Base-by-base conservation (phyloP, 345 rosid species). In the Hibiscus syriacus region DNA sequence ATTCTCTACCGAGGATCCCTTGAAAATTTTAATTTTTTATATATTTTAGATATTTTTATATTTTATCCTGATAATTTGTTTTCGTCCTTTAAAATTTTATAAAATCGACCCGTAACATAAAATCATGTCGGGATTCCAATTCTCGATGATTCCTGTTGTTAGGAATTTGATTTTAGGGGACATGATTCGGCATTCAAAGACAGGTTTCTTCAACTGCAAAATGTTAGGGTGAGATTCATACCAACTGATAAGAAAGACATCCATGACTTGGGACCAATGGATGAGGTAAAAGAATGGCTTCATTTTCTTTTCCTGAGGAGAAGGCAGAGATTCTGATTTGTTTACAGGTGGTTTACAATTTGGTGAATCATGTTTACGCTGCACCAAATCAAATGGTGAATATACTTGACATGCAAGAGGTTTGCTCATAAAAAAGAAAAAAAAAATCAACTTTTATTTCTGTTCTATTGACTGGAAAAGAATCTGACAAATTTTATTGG, bases 111-210 rank as follows among this genome's bases (percentile, higher is more conserved):
- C n/a, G n/a, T n/a, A n/a, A n/a, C n/a, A n/a, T n/a, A n/a, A n/a
- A n/a, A n/a, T n/a, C n/a, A n/a, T n/a, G n/a, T n/a, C n/a, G n/a
- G n/a, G n/a, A n/a, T n/a, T n/a, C n/a, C n/a, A n/a, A n/a, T n/a
- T n/a, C n/a, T n/a, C n/a, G n/a, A n/a, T n/a, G n/a, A n/a, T n/a
- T n/a, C n/a, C n/a, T n/a, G n/a, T n/a, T n/a, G 58, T 25, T 54
- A 89, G 98, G 94, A 88, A 49, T 93, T 89, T 56, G 96, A 90
- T 54, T 90, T 84, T 80, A 73, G 83, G 69, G 98, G 89, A 14
- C 98, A 88, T 81, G 92, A 90, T 79, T 93, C 97, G 41, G 97
- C 94, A 17, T 88, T 88, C 74, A 90, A 88, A 56, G 96, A 90
- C 80, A 83, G 96, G 59, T 75, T 74, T 56, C 29, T 80, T 73